A percentile compares a stretch with the other conserved stretches of the same genome.
Evolutionary conservation across 2,329 filamentous ascomycete species (phyloP).

Genomic region (Aspergillus hortae): DNA sequence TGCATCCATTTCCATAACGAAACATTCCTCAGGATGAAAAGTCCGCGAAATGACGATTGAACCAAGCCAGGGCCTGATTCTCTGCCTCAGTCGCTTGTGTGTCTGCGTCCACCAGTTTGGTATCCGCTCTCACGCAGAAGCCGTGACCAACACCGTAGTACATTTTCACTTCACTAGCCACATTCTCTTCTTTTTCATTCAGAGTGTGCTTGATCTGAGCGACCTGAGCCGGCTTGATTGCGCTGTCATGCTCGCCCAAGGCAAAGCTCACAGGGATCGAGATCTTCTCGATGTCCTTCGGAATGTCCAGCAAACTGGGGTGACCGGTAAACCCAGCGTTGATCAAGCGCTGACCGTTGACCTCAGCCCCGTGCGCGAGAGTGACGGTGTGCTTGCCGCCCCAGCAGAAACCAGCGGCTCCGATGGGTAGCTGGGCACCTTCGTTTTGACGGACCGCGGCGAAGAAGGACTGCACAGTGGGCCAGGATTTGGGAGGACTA

Average conservation of each 20-base stretch:
- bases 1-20: neutral
- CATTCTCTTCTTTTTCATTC: constrained; percentile 9
- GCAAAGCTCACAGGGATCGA: constrained; percentile 21
- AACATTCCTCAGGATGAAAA: constrained; percentile 2
- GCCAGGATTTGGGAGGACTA: constrained; percentile 22
- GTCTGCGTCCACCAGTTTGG: constrained; percentile 16
- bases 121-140: constrained; percentile 26
- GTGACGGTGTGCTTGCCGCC: constrained; percentile 54
- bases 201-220: constrained; percentile 20
- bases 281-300: constrained; percentile 42
- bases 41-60: constrained; percentile 11
- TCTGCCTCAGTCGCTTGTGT: constrained; percentile 25
- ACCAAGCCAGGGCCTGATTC: constrained; percentile 22
- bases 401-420: constrained; percentile 62
- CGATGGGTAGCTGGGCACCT: constrained; percentile 42
- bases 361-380: constrained; percentile 41
- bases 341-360: constrained; percentile 36
- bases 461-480: constrained; percentile 40
- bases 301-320: constrained; percentile 48
- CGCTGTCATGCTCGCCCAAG: constrained; percentile 19
- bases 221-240: constrained; percentile 16
- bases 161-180: constrained; percentile 20
- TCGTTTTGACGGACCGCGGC: constrained; percentile 30
- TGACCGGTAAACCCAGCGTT: constrained; percentile 54
- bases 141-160: constrained; percentile 25